A percentile compares a stretch with the other conserved stretches of the same genome.
phyloP scores from a whole-genome alignment of 495 filamentous ascomycete species.

The Hypoxylon subgilvum region DNA sequence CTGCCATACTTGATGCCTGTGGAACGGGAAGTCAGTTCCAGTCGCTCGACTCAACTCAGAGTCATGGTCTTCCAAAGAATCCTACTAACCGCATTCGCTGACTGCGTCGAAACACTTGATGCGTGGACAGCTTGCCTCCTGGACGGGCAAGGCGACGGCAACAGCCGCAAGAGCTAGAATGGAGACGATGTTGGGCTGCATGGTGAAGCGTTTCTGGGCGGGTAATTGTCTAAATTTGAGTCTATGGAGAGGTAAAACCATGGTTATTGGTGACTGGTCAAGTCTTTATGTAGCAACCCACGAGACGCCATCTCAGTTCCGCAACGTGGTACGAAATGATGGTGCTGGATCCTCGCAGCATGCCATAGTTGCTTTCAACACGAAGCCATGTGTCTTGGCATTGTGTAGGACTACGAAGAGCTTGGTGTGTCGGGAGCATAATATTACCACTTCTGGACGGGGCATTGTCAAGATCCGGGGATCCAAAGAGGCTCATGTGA shows the following conservation, averaged over 20 bases:
- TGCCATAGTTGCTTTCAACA: constrained; percentile 10
- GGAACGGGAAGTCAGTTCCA: neutral
- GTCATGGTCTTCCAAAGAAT: no score
- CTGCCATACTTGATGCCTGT: constrained; percentile 28
- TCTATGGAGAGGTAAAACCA: neutral
- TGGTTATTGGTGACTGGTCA: neutral
- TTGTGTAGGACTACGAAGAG: constrained; percentile 11
- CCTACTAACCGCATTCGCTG: constrained; percentile 31
- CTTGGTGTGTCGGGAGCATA: constrained; percentile 1
- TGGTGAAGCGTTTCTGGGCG: neutral
- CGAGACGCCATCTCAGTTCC: constrained; percentile 9
- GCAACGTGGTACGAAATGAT: constrained; percentile 2
- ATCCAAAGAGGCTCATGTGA: neutral
- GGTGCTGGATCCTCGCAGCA: constrained; percentile 1
- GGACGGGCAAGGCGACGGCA: constrained; percentile 9
- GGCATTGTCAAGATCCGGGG: constrained; percentile 1
- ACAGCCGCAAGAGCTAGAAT: constrained; percentile 15
- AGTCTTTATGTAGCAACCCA: constrained; percentile 13
- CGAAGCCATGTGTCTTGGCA: constrained; percentile 21
- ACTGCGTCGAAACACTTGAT: constrained; percentile 23
- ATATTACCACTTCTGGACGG: constrained; percentile 23
- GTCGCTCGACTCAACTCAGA: neutral
- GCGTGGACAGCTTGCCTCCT: constrained; percentile 12
- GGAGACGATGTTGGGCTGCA: constrained; percentile 24
- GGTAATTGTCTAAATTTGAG: neutral